Evolutionary conservation across 1,139 yeast species (phyloP), one percentile per base, ranked within the genome.

Genomic region (Blastobotrys niveus): DNA sequence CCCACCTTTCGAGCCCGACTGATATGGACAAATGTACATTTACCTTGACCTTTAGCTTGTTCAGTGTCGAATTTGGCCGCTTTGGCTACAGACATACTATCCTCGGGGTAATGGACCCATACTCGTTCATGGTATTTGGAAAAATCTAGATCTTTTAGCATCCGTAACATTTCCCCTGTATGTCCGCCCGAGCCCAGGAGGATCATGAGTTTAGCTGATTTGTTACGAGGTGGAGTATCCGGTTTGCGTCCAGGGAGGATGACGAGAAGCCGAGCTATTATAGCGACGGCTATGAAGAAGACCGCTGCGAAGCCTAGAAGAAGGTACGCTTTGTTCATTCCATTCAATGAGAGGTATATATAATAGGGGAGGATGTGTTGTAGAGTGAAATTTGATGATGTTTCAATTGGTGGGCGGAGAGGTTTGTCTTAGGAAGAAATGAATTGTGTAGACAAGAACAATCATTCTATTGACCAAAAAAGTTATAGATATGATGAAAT

Each of bases 151-250:
- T 70, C 67, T 5, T 66, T 60, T 14, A 86, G 60, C 24, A 91
- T 68, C 32, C 91, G 69, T 24, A 88, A 61, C 95, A 91, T 86
- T 61, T 91, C 97, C 1, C 96, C 97, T 0, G 97, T 89, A 59
- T 91, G 98, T 1, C 97, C 98, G 0, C 88, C 98, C 1, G 63
- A 59, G 6, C 64, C 64, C 34, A 60, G 47, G 19, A 60, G 46
- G 17, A 60, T 48, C 60, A 60, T 57, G 26, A 60, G 32, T 14
- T 41, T 50, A 25, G 48, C 49, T 2, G 39, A 36, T 24, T 24
- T 24, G 25, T 15, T 20, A 14, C 20, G 38, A 14, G 19, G 14
- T 5, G 20, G 20, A 7, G 6, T 14, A 5, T 32, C n/a, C 18
- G 14, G n/a, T 5, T 22, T 26, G 17, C 39, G 32, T 14, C 38